Conservation (phyloP, 2,329 filamentous ascomycete species). For the Aspergillus neoniger region DNA sequence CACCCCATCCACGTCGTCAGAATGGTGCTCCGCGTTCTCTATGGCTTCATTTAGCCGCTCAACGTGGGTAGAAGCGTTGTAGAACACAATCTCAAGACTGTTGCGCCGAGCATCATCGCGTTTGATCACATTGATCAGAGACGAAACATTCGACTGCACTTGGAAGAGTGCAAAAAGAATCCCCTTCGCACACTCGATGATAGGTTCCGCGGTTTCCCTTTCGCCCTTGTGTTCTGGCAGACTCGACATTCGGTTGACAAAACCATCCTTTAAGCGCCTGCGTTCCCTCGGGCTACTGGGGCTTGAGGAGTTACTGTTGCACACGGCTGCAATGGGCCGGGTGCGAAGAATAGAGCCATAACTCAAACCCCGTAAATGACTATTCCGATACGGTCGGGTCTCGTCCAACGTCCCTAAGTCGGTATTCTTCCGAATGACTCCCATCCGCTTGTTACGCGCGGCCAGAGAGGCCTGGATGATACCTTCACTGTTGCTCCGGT, state of each 20-base stretch:
- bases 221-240: conserved; percentile 58
- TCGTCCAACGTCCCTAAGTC: conserved; percentile 58
- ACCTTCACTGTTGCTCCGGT: conserved; percentile 64
- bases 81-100: conserved; percentile 58
- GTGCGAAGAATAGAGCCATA: conserved; percentile 55
- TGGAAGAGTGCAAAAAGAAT: conserved; percentile 59
- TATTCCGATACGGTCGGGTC: conserved; percentile 52
- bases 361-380: conserved; percentile 59
- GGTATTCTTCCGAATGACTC: conserved; percentile 59
- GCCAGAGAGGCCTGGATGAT: conserved; percentile 51
- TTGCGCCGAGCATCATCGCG: conserved; percentile 50
- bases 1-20: conserved; percentile 54
- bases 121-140: conserved; percentile 50
- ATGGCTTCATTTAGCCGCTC: conserved; percentile 59
- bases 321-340: conserved; percentile 35
- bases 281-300: conserved; percentile 48
- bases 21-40: conserved; percentile 51
- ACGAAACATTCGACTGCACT: conserved; percentile 50
- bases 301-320: conserved; percentile 45
- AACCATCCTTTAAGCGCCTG: conserved; percentile 44
- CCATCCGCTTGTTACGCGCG: conserved; percentile 60
- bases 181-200: conserved; percentile 58
- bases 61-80: conserved; percentile 58
- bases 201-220: conserved; percentile 49
- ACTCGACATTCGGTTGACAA: conserved; percentile 57